Evolutionary conservation across 352 stramenopile species (phyloP), one percentile per base, ranked within the genome.

Genomic region (Globisporangium alternatum): DNA sequence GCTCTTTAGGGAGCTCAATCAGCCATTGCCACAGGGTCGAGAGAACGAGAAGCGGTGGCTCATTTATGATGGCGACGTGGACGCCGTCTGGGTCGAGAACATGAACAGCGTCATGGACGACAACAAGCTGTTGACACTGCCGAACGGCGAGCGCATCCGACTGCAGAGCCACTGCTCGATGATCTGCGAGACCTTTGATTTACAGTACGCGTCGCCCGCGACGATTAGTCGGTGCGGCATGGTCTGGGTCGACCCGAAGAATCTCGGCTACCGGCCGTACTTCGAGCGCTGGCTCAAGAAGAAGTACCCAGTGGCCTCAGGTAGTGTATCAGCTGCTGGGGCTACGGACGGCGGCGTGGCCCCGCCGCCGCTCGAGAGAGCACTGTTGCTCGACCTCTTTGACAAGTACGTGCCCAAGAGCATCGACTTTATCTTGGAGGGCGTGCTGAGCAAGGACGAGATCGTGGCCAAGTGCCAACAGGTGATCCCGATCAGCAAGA

Each of bases 71-170:
- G 96, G 96, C 25, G 96, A 98, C 58, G 94, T 99, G 0, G 96
- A 99, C 69, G 93, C 96, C 0, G 85, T 98, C 21, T 99, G 96
- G 96, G 94, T 99, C 53, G 96, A 99, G 76, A 98, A 98, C 66
- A 98, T 99, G 95, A 99, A 99, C 78, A 97, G 88, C 25, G 96
- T 98, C 59, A 98, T 98, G 96, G 96, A 98, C 56, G 95, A 98
- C 67, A 98, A 98, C 78, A 97, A 97, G 64, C 67, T 98, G 51
- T 76, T 98, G 0, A 98, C 95, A 5, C 68, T 98, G 7, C 95
- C 95, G 3, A 98, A 98, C 66, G 96, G 96, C 21, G 95, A 98
- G 66, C 93, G 96, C 10, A 98, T 98, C 62, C 88, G 90, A 1
- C 68, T 98, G 48, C 90, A 98, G 65, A 89, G 80, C 1, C 90